These are phyloP conservation scores for Pseudodiploospora longispora DNA, from an alignment of 2,329 filamentous ascomycete species.

Conservation along the genomic window DNA sequence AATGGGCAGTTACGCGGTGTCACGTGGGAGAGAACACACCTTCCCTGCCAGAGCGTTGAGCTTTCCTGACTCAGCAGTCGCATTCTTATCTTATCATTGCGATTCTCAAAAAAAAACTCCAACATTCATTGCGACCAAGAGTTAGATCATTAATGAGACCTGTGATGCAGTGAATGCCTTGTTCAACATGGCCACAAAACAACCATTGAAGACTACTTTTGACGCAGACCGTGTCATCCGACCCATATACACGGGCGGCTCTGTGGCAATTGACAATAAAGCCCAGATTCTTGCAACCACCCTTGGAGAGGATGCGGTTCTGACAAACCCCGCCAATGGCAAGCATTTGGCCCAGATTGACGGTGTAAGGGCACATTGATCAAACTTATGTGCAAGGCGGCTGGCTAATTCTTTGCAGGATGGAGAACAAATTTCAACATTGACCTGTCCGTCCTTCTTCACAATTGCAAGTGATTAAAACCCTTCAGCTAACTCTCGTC, in stretches of 20 bases:
- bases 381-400: neutral
- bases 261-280: conserved; percentile 72
- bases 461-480: neutral
- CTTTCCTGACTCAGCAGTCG: neutral
- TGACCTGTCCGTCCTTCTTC: conserved; percentile 44
- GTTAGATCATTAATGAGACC: neutral
- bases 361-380: conserved; percentile 48
- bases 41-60: no score
- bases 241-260: conserved; percentile 89
- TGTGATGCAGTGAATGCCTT: neutral
- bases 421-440: conserved; percentile 69
- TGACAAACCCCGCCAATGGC: conserved; percentile 79
- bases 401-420: conserved; percentile 42
- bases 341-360: conserved; percentile 78
- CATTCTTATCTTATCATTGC: conserved; percentile 1
- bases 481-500: conserved; percentile 9
- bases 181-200: conserved; percentile 46
- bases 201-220: conserved; percentile 77
- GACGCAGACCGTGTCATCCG: conserved; percentile 75
- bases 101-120: conserved; percentile 9
- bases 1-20: no score
- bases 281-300: conserved; percentile 80
- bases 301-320: conserved; percentile 82
- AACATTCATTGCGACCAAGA: neutral
- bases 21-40: no score